Conservation (phyloP, 2,329 filamentous ascomycete species). For the Aaosphaeria arxii region DNA sequence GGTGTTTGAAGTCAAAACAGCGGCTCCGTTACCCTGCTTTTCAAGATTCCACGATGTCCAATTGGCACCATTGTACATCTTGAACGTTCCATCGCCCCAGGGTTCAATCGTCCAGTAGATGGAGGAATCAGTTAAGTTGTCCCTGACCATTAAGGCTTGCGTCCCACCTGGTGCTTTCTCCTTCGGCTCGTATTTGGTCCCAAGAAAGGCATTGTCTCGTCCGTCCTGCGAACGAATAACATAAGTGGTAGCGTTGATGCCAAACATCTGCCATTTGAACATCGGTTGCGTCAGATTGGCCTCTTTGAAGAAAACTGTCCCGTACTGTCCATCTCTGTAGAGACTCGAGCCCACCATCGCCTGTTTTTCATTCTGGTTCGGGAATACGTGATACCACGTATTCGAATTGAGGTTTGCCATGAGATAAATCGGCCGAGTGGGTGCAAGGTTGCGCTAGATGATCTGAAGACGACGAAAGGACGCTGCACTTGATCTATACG, state of each 20-base stretch:
- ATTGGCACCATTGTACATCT: conserved; percentile 17
- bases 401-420: conserved; percentile 17
- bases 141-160: conserved; percentile 11
- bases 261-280: conserved; percentile 18
- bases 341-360: conserved; percentile 10
- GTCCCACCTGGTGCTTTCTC: conserved; percentile 11
- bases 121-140: conserved; percentile 14
- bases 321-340: conserved; percentile 5
- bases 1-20: conserved; percentile 14
- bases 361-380: conserved; percentile 4
- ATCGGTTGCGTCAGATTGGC: conserved; percentile 2
- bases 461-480: too few species aligned
- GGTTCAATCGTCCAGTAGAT: conserved; percentile 17
- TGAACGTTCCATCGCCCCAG: conserved; percentile 19
- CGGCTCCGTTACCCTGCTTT: conserved; percentile 5
- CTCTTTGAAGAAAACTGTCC: conserved; percentile 11
- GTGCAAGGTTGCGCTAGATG: too few species aligned
- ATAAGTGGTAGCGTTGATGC: conserved; percentile 13
- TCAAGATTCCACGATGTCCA: conserved; percentile 11
- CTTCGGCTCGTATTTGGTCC: conserved; percentile 3
- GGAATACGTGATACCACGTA: conserved; percentile 19
- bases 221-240: conserved; percentile 11
- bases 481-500: too few species aligned
- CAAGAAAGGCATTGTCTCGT: conserved; percentile 13
- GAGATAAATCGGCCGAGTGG: too few species aligned